phyloP scores from a whole-genome alignment of 164 flowering plant genomes.

The Echeveria elegans region DNA sequence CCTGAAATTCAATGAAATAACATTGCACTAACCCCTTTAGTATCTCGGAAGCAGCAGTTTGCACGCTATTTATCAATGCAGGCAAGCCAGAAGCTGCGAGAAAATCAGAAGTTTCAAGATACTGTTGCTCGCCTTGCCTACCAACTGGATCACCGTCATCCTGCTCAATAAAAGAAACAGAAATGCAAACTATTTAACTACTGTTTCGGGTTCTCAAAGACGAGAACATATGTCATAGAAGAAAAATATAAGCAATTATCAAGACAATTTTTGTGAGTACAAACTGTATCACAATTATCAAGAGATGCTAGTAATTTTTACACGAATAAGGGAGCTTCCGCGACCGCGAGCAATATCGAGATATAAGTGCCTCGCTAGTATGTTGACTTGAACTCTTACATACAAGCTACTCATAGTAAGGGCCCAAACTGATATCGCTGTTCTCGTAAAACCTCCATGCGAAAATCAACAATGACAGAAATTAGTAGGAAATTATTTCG shows the following conservation, averaged over 20 bases:
- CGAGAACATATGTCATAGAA: too few species aligned
- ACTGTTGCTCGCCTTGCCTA: conserved; percentile 53
- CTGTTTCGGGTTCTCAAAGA: too few species aligned
- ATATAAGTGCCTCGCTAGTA: conserved; percentile 86
- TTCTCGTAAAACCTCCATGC: conserved; percentile 68
- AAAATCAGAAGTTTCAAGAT: conserved; percentile 70
- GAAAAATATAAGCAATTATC: too few species aligned
- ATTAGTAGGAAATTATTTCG: too few species aligned
- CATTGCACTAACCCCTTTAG: conserved; percentile 52
- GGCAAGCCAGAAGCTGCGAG: conserved; percentile 50
- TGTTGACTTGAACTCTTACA: conserved; percentile 81
- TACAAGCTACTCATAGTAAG: conserved; percentile 65
- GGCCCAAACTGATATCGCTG: conserved; percentile 70
- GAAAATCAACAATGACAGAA: not conserved
- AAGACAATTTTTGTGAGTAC: too few species aligned
- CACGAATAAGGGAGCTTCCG: conserved; percentile 43
- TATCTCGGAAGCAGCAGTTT: conserved; percentile 57
- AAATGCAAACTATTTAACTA: too few species aligned
- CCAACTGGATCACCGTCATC: conserved; percentile 58
- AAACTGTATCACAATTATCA: not conserved
- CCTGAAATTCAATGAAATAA: not conserved
- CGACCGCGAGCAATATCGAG: conserved; percentile 72
- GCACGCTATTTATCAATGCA: conserved; percentile 42
- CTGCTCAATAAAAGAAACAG: conserved; percentile 22
- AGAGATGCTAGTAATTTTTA: conserved; percentile 23